A percentile compares a stretch with the other conserved stretches of the same genome.
These are phyloP conservation scores for Pseudopyricularia javanii DNA, from an alignment of 2,329 filamentous ascomycete genomes.

Conservation along the genomic window DNA sequence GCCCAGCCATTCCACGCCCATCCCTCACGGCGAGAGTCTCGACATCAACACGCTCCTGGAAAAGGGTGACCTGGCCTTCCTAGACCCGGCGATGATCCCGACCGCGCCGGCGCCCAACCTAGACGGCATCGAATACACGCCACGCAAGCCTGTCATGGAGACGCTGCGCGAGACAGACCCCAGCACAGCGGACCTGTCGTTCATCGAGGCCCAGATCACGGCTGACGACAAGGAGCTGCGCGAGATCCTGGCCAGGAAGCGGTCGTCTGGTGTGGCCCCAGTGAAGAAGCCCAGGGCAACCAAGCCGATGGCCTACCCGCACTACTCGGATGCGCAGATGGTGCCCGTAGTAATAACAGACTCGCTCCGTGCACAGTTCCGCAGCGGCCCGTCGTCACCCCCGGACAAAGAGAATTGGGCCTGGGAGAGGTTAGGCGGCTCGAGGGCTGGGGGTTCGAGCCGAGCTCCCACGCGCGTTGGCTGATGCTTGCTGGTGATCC, in stretches of 20 bases:
- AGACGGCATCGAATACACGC: slow-evolving; percentile 53
- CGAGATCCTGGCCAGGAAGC: slow-evolving; percentile 54
- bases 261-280: slow-evolving; percentile 19
- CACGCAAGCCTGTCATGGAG: slow-evolving; percentile 71
- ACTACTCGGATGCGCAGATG: slow-evolving; percentile 22
- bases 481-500: neutral
- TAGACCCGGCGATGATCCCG: slow-evolving; percentile 55
- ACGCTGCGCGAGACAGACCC: slow-evolving; percentile 38
- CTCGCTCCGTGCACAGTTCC: slow-evolving; percentile 14
- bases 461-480: neutral
- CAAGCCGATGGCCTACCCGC: slow-evolving; percentile 19
- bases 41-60: slow-evolving; percentile 70
- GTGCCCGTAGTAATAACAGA: slow-evolving; percentile 25
- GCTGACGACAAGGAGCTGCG: slow-evolving; percentile 61
- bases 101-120: slow-evolving; percentile 39
- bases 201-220: slow-evolving; percentile 77
- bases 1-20: slow-evolving; percentile 67
- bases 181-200: slow-evolving; percentile 37
- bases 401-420: neutral
- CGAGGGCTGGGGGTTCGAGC: neutral
- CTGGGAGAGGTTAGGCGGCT: slow-evolving; percentile 1
- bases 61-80: slow-evolving; percentile 54
- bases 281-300: neutral
- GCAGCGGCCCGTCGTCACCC: neutral
- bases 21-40: slow-evolving; percentile 74